Evolutionary conservation across 768 basidiomycete genomes (phyloP).

Genomic region (Tephrocybe rancida): DNA sequence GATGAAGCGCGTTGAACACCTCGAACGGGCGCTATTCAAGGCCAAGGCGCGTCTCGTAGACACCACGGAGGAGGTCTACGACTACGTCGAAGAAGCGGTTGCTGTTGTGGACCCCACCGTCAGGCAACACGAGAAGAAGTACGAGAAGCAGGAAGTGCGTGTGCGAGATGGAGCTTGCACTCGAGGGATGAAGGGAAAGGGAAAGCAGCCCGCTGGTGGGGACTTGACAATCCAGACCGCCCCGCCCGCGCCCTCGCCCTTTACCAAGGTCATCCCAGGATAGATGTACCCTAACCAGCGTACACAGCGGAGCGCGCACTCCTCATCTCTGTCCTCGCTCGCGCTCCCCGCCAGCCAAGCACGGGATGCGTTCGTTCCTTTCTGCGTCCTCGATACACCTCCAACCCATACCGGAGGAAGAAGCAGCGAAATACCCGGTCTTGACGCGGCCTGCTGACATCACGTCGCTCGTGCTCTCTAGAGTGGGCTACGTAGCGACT

Average conservation of each 20-base stretch:
- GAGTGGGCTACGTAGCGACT: constrained; percentile 30
- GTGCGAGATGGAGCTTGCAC: constrained; percentile 32
- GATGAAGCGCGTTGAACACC: constrained; percentile 40
- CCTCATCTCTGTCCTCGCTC: constrained; percentile 11
- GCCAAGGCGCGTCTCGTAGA: constrained; percentile 42
- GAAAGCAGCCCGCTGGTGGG: constrained; percentile 1
- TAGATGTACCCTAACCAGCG: constrained; percentile 11
- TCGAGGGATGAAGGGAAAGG: constrained; percentile 21
- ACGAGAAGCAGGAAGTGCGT: constrained; percentile 37
- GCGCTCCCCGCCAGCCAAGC: constrained; percentile 14
- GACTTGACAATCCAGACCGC: constrained; percentile 9
- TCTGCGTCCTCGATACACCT: constrained; percentile 20
- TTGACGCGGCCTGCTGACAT: constrained; percentile 13
- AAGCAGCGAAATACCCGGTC: constrained; percentile 13
- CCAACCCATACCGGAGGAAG: constrained; percentile 26
- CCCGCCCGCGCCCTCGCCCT: constrained; percentile 5
- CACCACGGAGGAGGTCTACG: constrained; percentile 55
- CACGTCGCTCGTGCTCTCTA: constrained; percentile 26
- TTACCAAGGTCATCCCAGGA: constrained; percentile 7
- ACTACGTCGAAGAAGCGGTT: constrained; percentile 61
- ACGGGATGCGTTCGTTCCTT: constrained; percentile 18
- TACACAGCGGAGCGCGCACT: not conserved
- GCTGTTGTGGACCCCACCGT: constrained; percentile 51
- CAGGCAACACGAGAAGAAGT: constrained; percentile 55
- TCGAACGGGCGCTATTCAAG: constrained; percentile 51